These are phyloP conservation scores for Platismatia glauca DNA, from an alignment of 495 filamentous ascomycete species.

Conservation along the genomic window DNA sequence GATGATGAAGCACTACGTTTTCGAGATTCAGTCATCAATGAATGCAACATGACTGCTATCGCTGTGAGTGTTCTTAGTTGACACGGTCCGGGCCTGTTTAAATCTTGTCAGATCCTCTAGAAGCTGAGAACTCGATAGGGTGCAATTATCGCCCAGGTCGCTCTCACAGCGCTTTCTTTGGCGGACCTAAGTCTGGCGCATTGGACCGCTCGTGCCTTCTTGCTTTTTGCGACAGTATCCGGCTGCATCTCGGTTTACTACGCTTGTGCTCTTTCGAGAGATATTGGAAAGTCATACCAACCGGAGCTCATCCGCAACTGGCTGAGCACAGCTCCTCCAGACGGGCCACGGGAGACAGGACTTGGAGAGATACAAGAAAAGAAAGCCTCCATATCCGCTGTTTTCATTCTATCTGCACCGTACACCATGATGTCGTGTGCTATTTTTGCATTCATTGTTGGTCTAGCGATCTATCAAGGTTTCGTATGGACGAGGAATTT, in stretches of 20 bases:
- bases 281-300: conserved; percentile 13
- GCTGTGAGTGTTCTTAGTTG: conserved; percentile 13
- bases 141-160: conserved; percentile 29
- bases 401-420: conserved; percentile 16
- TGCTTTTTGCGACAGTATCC: conserved; percentile 19
- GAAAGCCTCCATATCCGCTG: conserved; percentile 3
- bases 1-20: conserved; percentile 5
- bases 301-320: conserved; percentile 9
- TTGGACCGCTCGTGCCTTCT: conserved; percentile 23
- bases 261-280: conserved; percentile 14
- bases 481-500: conserved; percentile 12
- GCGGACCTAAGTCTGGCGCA: conserved; percentile 20
- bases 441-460: conserved; percentile 15
- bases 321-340: conserved; percentile 3
- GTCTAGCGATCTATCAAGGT: conserved; percentile 19
- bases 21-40: conserved; percentile 9
- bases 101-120: too few relatives aligned
- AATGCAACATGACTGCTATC: conserved; percentile 25
- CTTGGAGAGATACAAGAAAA: background rate
- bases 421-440: conserved; percentile 17
- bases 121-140: conserved; percentile 14
- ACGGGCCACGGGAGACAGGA: background rate
- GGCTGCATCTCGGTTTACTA: conserved; percentile 25
- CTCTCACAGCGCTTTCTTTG: conserved; percentile 24
- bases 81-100: background rate